Evolutionary conservation across 768 basidiomycete species (phyloP).

Genomic region (Trametopsis cervina): DNA sequence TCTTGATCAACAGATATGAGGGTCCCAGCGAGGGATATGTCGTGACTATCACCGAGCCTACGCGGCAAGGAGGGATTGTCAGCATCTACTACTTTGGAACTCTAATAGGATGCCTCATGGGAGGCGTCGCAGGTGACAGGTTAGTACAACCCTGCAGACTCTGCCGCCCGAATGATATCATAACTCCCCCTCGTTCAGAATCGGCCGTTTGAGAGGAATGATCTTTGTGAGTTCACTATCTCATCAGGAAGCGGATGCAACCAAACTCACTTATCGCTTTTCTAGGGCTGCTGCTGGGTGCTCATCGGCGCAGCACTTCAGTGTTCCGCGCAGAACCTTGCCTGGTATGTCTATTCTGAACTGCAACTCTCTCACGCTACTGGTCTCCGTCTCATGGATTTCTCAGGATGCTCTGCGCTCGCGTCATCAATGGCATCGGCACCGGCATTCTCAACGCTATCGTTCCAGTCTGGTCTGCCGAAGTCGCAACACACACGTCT

Average conservation of each 20-base stretch:
- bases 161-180: too few relatives aligned
- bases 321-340: conserved; percentile 35
- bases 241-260: neutral
- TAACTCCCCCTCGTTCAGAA: too few relatives aligned
- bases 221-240: conserved; percentile 18
- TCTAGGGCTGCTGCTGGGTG: conserved; percentile 32
- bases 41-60: conserved; percentile 35
- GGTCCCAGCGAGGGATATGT: conserved; percentile 36
- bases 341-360: conserved; percentile 26
- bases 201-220: conserved; percentile 36
- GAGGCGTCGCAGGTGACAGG: conserved; percentile 33
- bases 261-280: neutral
- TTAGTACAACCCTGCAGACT: neutral
- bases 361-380: neutral
- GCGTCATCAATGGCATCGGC: conserved; percentile 37
- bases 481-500: conserved; percentile 38
- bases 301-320: conserved; percentile 35
- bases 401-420: conserved; percentile 38
- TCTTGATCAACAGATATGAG: conserved; percentile 23
- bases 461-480: conserved; percentile 39
- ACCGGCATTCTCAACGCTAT: conserved; percentile 38
- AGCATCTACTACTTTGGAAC: conserved; percentile 41
- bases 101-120: conserved; percentile 33
- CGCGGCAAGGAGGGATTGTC: conserved; percentile 38
- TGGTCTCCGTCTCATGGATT: neutral